Conservation (phyloP, 192 early-diverging fungal species). For the Backusella macrospora region DNA sequence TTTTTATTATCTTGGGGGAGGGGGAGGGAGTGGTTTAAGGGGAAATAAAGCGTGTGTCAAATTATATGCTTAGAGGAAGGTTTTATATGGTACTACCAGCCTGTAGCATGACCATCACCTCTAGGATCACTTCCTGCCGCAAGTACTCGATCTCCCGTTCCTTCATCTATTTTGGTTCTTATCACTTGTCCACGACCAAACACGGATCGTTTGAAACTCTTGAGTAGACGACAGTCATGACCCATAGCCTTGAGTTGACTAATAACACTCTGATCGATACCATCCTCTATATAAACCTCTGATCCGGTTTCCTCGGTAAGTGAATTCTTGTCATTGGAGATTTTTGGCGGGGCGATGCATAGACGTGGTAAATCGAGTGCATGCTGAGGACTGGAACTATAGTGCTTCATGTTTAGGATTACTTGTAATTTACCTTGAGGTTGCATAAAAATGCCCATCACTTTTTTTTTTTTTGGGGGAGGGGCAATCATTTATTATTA, state of each 20-base stretch:
- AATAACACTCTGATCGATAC: slow-evolving; percentile 47
- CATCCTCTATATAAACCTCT: slow-evolving; percentile 66
- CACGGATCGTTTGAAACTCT: slow-evolving; percentile 48
- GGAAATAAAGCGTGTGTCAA: no score
- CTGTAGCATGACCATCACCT: slow-evolving; percentile 59
- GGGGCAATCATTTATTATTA: not conserved
- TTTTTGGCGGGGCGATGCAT: slow-evolving; percentile 51
- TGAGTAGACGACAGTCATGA: slow-evolving; percentile 54
- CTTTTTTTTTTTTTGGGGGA: slow-evolving; percentile 57
- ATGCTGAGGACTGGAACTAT: slow-evolving; percentile 60
- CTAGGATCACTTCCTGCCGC: slow-evolving; percentile 61
- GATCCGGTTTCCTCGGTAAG: slow-evolving; percentile 30
- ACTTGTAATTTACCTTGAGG: slow-evolving; percentile 87
- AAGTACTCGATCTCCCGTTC: slow-evolving; percentile 47
- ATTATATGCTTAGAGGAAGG: no score
- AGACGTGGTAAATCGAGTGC: slow-evolving; percentile 73
- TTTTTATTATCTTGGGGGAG: slow-evolving; percentile 7
- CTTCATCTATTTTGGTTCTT: slow-evolving; percentile 38
- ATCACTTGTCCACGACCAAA: slow-evolving; percentile 84
- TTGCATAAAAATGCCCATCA: slow-evolving; percentile 80
- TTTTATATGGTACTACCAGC: slow-evolving; percentile 40
- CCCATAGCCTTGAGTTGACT: slow-evolving; percentile 56
- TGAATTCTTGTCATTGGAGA: slow-evolving; percentile 30
- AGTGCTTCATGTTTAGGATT: slow-evolving; percentile 65
- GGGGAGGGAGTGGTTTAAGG: no score